phyloP scores from a whole-genome alignment of 23 red algal genomes.

The Agarophyton chilense region DNA sequence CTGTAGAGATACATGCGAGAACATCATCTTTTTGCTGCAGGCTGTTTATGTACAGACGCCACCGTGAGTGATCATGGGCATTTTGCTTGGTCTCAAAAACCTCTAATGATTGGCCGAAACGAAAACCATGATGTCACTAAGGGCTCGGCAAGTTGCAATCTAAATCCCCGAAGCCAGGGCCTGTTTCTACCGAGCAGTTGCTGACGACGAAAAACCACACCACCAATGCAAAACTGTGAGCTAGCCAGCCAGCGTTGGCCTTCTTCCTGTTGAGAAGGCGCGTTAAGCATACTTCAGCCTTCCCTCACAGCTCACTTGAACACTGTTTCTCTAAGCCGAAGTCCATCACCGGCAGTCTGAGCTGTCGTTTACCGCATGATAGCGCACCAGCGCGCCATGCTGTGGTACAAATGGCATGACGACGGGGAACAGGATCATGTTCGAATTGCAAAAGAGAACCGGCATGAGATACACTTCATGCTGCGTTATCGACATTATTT shows the following conservation, averaged over 20 bases:
- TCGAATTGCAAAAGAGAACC: neutral
- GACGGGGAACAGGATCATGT: neutral
- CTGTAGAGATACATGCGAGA: no score
- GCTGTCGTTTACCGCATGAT: neutral
- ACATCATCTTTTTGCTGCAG: no score
- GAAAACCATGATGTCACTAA: no score
- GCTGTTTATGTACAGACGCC: no score
- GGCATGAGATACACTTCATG: neutral
- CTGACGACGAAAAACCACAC: no score
- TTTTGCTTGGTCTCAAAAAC: neutral
- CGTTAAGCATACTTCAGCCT: neutral
- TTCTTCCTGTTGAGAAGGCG: conserved; percentile 24
- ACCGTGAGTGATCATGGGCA: no score
- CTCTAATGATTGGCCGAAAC: neutral
- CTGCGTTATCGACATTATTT: neutral
- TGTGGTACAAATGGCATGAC: conserved; percentile 33
- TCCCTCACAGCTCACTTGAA: conserved; percentile 36
- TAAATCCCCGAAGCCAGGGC: no score
- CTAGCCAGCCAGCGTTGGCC: neutral
- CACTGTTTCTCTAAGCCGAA: neutral
- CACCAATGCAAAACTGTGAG: conserved; percentile 8
- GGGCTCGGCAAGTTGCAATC: no score
- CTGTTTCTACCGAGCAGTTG: no score
- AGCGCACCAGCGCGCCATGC: no score
- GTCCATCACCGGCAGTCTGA: conserved; percentile 3